Percentiles rank a stretch among this genome's conserved stretches.
These are phyloP conservation scores for Coffea humblotiana DNA, from an alignment of 305 asterid species.

Conservation along the genomic window DNA sequence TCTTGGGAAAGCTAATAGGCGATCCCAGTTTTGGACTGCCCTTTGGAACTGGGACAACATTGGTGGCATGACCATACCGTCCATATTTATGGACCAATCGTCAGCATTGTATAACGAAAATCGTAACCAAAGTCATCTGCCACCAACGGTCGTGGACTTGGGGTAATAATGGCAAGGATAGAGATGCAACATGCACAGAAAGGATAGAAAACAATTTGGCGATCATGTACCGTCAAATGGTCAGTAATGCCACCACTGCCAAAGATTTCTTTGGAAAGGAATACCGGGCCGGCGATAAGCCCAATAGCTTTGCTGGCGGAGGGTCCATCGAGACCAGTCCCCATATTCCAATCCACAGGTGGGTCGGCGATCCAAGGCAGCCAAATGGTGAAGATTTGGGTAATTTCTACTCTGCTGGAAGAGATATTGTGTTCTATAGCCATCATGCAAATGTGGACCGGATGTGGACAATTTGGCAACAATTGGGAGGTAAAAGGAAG, in stretches of 20 bases:
- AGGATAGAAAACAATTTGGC: slow-evolving; percentile 34
- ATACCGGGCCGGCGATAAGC: slow-evolving; percentile 44
- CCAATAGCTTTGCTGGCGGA: slow-evolving; percentile 35
- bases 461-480: slow-evolving; percentile 48
- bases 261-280: slow-evolving; percentile 56
- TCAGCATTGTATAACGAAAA: slow-evolving; percentile 23
- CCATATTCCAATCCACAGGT: slow-evolving; percentile 52
- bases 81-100: neutral
- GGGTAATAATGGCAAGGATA: slow-evolving; percentile 19
- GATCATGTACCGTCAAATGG: slow-evolving; percentile 63
- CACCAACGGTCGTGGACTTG: slow-evolving; percentile 18
- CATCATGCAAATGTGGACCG: slow-evolving; percentile 48
- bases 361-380: slow-evolving; percentile 47
- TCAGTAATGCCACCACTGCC: slow-evolving; percentile 34
- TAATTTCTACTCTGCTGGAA: slow-evolving; percentile 52
- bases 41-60: slow-evolving; percentile 35
- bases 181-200: neutral
- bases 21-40: slow-evolving; percentile 29
- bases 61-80: slow-evolving; percentile 26
- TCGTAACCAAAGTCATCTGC: slow-evolving; percentile 25
- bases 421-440: slow-evolving; percentile 39
- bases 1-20: slow-evolving; percentile 21
- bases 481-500: slow-evolving; percentile 15
- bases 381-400: slow-evolving; percentile 40
- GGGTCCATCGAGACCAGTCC: slow-evolving; percentile 59